Base-by-base conservation (phyloP, 1,139 yeast genomes). In the Diutina siamensis region DNA sequence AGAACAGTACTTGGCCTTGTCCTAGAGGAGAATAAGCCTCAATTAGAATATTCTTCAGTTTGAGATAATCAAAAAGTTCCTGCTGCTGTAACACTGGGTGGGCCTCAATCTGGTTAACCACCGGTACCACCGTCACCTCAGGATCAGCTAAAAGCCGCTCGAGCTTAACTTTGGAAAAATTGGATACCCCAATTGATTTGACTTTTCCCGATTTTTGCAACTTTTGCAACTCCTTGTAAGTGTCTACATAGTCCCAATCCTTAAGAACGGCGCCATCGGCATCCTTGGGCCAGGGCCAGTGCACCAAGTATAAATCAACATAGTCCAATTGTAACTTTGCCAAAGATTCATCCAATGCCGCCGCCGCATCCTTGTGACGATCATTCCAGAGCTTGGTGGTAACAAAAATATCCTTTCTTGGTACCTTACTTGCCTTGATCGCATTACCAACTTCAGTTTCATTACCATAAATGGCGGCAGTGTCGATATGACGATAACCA, bases 11-110 rank as follows among this genome's bases (percentile, higher is more conserved):
- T 47, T 76, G 76, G 15, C 74, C 65, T 33, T 86, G 76, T 19
- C 92, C 94, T 54, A 86, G 72, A 49, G 95, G 95, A 34, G 87
- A 80, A 62, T 83, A 86, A 35, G 92, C 89, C 59, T 84, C 85
- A 46, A 80, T 59, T 20, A 72, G 58, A 51, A 86, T 83, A 25
- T 71, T 73, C 51, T 83, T 67, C 28, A 66, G 57, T 50, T 72
- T 65, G 58, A 77, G 68, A 59, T 61, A 83, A 35, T 73, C 74
- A 48, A 76, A 60, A 50, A 85, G 67, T 51, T 83, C 82, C 36
- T 61, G 67, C 60, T 84, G 94, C 41, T 89, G 88, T 47, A 84
- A 69, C 54, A 72, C 72, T 48, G 92, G 94, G 59, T 85, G 94
- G 47, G 78, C 61, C 63, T 83, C 94, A 48, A 83, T 72, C 63